A percentile compares a stretch with the other conserved stretches of the same genome.
Conservation (phyloP, 805 yeast genomes). For the Myxozyma kluyveri region DNA sequence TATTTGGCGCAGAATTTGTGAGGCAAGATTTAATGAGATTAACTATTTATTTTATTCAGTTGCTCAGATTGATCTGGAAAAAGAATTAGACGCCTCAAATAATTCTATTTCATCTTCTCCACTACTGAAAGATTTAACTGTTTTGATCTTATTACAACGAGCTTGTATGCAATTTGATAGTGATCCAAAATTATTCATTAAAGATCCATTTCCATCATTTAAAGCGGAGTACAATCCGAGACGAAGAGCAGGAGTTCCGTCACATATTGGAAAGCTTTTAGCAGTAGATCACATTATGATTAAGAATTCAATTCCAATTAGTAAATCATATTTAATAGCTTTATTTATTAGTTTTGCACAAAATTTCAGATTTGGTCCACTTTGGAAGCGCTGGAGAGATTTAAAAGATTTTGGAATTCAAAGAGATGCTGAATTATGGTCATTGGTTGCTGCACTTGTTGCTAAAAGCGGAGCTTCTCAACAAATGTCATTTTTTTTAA, state of each 20-base stretch:
- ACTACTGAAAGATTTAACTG: neutral
- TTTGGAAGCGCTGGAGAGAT: conserved; percentile 37
- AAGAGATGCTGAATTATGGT: conserved; percentile 29
- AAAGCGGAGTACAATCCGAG: neutral
- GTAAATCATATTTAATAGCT: conserved; percentile 28
- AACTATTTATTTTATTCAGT: conserved; percentile 1
- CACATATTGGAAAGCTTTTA: too few relatives aligned
- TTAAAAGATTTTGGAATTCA: conserved; percentile 17
- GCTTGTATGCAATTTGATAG: conserved; percentile 1
- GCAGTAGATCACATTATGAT: too few relatives aligned
- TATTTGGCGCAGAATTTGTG: conserved; percentile 8
- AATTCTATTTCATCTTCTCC: too few relatives aligned
- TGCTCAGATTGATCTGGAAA: too few relatives aligned
- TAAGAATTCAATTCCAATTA: too few relatives aligned
- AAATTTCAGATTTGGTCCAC: conserved; percentile 32
- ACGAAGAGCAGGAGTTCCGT: neutral
- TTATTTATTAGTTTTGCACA: conserved; percentile 35
- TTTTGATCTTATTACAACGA: neutral
- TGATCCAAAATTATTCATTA: too few relatives aligned
- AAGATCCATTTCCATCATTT: conserved; percentile 11
- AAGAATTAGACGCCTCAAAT: too few relatives aligned
- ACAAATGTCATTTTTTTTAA: conserved; percentile 14
- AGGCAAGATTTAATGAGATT: conserved; percentile 12
- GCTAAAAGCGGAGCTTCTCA: conserved; percentile 34
- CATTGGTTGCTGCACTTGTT: conserved; percentile 34